Percentiles rank a stretch among this genome's conserved stretches.
phyloP scores from a whole-genome alignment of 805 yeast genomes.

The Candida xyloterini region DNA sequence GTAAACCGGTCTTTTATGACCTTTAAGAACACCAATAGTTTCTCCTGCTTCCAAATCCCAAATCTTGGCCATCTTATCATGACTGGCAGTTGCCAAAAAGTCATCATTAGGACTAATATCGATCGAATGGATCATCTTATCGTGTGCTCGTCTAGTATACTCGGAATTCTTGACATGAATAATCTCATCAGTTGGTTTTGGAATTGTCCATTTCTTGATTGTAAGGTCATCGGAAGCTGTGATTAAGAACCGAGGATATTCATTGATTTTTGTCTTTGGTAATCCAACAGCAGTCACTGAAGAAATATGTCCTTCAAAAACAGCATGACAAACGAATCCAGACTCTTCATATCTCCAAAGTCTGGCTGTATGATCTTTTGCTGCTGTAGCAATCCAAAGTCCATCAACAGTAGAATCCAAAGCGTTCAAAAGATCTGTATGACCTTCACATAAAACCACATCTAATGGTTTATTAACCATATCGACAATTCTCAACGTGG shows the following conservation, averaged over 20 bases:
- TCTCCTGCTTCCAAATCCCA: constrained; percentile 91
- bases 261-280: constrained; percentile 48
- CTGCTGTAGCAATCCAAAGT: constrained; percentile 84
- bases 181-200: constrained; percentile 35
- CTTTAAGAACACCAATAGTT: constrained; percentile 75
- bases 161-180: constrained; percentile 57
- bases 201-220: constrained; percentile 79
- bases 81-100: constrained; percentile 87
- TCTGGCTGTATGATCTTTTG: constrained; percentile 83
- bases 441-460: constrained; percentile 71
- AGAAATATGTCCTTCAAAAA: constrained; percentile 82
- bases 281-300: constrained; percentile 80
- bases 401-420: constrained; percentile 80
- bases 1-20: constrained; percentile 96
- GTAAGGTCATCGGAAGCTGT: constrained; percentile 86
- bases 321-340: constrained; percentile 48
- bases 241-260: constrained; percentile 64
- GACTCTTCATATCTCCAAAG: constrained; percentile 65
- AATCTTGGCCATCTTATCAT: constrained; percentile 85
- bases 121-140: constrained; percentile 87
- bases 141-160: constrained; percentile 94
- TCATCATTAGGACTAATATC: constrained; percentile 91
- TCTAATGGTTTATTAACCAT: constrained; percentile 55
- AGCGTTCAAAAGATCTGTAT: constrained; percentile 77
- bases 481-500: constrained; percentile 74